Evolutionary conservation across 2,329 filamentous ascomycete species (phyloP).

Genomic region (Pyrenochaeta sp.): DNA sequence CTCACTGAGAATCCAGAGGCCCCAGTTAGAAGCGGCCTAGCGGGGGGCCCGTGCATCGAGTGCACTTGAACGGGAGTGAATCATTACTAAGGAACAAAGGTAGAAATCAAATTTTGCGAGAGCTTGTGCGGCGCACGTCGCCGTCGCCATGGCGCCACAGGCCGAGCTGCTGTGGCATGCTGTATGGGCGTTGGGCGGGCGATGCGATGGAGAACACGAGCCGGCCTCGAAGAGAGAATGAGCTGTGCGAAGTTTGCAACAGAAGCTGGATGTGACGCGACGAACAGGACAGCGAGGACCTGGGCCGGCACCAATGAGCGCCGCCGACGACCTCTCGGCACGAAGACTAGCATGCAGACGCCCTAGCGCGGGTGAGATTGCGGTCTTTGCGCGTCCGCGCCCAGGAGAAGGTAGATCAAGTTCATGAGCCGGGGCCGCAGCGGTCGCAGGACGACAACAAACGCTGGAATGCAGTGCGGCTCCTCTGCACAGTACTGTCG

Average conservation of each 20-base stretch:
- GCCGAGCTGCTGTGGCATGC: conserved; percentile 7
- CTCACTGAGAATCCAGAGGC: conserved; percentile 13
- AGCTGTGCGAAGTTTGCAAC: conserved; percentile 14
- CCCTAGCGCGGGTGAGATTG: conserved; percentile 1
- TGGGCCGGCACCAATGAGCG: neutral
- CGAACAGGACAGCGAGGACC: neutral
- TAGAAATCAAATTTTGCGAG: conserved; percentile 1
- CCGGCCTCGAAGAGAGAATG: too few species aligned
- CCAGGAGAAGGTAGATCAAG: conserved; percentile 26
- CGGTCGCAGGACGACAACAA: conserved; percentile 10
- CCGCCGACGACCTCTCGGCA: conserved; percentile 4
- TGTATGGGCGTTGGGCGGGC: conserved; percentile 5
- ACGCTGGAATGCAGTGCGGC: neutral
- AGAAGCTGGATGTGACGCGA: conserved; percentile 30
- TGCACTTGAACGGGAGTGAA: neutral
- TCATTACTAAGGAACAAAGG: conserved; percentile 9
- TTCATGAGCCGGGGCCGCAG: conserved; percentile 21
- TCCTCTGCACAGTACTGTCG: neutral
- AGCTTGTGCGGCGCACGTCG: neutral
- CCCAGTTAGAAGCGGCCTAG: conserved; percentile 22
- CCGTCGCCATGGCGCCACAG: conserved; percentile 9
- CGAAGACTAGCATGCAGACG: conserved; percentile 12
- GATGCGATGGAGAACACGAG: conserved; percentile 2
- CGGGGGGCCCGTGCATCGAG: neutral
- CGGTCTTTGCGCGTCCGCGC: conserved; percentile 14